phyloP scores from a whole-genome alignment of 2,329 filamentous ascomycete species.

The Phialophora tarda region DNA sequence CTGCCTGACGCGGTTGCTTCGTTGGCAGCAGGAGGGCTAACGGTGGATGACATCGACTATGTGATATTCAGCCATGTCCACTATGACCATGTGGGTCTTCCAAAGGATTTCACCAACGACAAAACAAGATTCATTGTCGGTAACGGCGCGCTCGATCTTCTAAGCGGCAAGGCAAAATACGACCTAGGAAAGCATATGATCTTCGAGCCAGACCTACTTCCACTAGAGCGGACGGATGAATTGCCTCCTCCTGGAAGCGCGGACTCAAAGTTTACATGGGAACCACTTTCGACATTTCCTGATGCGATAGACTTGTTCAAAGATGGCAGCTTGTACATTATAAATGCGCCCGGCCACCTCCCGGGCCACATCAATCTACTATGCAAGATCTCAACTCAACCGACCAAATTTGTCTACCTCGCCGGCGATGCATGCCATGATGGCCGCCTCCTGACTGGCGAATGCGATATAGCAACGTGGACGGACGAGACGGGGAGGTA shows the following conservation, averaged over 20 bases:
- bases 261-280: slow-evolving; percentile 28
- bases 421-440: slow-evolving; percentile 46
- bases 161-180: slow-evolving; percentile 33
- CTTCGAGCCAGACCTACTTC: slow-evolving; percentile 42
- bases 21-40: slow-evolving; percentile 46
- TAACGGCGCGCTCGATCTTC: slow-evolving; percentile 35
- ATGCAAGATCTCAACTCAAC: slow-evolving; percentile 33
- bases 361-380: slow-evolving; percentile 46
- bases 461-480: slow-evolving; percentile 44
- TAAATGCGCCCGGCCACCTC: slow-evolving; percentile 44
- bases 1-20: slow-evolving; percentile 42
- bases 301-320: slow-evolving; percentile 42
- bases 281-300: slow-evolving; percentile 34
- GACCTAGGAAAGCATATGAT: slow-evolving; percentile 39
- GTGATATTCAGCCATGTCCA: slow-evolving; percentile 51
- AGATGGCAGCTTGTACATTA: slow-evolving; percentile 42
- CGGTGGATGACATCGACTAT: slow-evolving; percentile 48
- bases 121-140: slow-evolving; percentile 50
- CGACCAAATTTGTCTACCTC: slow-evolving; percentile 41
- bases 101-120: slow-evolving; percentile 37
- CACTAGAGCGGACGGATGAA: slow-evolving; percentile 39
- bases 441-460: slow-evolving; percentile 41
- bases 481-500: slow-evolving; percentile 38
- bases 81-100: slow-evolving; percentile 46
- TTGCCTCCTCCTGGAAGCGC: slow-evolving; percentile 31